phyloP scores from a whole-genome alignment of 345 rosid genomes.

The Fremontodendron californicum region DNA sequence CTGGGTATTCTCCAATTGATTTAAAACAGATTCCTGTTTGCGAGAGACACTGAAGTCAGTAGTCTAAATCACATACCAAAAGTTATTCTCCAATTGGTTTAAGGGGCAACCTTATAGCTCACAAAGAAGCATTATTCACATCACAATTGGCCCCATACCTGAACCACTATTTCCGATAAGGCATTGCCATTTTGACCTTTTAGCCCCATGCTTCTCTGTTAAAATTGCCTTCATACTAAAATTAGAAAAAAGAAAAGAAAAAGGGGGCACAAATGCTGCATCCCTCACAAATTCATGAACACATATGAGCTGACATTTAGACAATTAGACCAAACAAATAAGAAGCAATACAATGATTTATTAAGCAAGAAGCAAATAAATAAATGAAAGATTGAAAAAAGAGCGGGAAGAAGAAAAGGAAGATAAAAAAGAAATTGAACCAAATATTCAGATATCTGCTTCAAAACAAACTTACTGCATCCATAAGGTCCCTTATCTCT shows the following conservation, averaged over 20 bases:
- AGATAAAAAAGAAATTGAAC: neutral
- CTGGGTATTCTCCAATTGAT: neutral
- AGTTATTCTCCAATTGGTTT: neutral
- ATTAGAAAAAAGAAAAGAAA: neutral
- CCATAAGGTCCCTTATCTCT: slow-evolving; percentile 96
- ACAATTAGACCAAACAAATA: neutral
- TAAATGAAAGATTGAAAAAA: neutral
- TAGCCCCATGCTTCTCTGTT: neutral
- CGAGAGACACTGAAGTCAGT: neutral
- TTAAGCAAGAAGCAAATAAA: neutral
- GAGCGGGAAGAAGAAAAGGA: neutral
- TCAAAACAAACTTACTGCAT: slow-evolving; percentile 60
- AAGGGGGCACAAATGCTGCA: neutral
- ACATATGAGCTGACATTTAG: neutral
- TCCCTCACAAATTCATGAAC: neutral
- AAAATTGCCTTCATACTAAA: neutral
- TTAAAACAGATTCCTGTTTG: neutral
- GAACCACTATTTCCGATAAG: neutral
- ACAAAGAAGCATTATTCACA: neutral
- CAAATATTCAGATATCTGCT: neutral
- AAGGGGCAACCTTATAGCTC: neutral
- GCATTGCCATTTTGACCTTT: neutral
- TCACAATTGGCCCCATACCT: neutral
- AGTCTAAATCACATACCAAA: neutral
- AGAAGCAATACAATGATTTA: neutral